phyloP scores from a whole-genome alignment of 208 protist species.

The Porcisia hertigi region DNA sequence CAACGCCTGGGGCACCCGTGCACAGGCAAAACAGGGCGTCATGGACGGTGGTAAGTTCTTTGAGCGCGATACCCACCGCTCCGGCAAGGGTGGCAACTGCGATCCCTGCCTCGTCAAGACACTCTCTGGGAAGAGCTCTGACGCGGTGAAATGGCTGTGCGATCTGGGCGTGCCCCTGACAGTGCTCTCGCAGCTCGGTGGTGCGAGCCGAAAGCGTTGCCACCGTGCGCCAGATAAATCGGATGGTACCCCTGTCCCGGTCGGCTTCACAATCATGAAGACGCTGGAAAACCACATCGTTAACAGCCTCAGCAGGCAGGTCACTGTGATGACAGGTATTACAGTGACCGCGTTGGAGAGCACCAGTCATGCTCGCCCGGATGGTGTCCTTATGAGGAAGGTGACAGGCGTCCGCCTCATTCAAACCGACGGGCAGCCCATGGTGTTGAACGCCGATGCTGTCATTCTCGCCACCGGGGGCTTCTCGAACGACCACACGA shows the following conservation, averaged over 20 bases:
- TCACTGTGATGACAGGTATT: slow-evolving; percentile 74
- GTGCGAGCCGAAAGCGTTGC: slow-evolving; percentile 82
- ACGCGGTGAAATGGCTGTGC: slow-evolving; percentile 80
- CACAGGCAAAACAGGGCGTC: slow-evolving; percentile 76
- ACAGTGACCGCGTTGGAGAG: slow-evolving; percentile 50
- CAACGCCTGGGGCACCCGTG: slow-evolving; percentile 89
- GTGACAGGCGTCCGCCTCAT: slow-evolving; percentile 52
- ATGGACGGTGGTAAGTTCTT: slow-evolving; percentile 77
- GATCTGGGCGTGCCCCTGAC: slow-evolving; percentile 83
- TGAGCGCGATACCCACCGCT: slow-evolving; percentile 78
- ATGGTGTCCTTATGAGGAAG: slow-evolving; percentile 41
- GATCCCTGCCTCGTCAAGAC: slow-evolving; percentile 83
- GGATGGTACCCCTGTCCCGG: slow-evolving; percentile 80
- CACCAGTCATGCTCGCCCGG: slow-evolving; percentile 26
- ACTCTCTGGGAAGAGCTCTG: slow-evolving; percentile 76
- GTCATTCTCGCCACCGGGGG: slow-evolving; percentile 92
- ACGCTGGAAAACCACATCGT: slow-evolving; percentile 82
- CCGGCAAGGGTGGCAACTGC: slow-evolving; percentile 66
- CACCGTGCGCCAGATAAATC: slow-evolving; percentile 76
- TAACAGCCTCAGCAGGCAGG: slow-evolving; percentile 38
- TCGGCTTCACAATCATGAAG: slow-evolving; percentile 92
- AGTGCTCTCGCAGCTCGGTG: slow-evolving; percentile 90
- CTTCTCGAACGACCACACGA: slow-evolving; percentile 70
- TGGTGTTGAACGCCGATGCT: slow-evolving; percentile 66
- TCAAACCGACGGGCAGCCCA: slow-evolving; percentile 20